Base-by-base conservation (phyloP, 768 basidiomycete genomes). In the Leccinum aurantiacum region DNA sequence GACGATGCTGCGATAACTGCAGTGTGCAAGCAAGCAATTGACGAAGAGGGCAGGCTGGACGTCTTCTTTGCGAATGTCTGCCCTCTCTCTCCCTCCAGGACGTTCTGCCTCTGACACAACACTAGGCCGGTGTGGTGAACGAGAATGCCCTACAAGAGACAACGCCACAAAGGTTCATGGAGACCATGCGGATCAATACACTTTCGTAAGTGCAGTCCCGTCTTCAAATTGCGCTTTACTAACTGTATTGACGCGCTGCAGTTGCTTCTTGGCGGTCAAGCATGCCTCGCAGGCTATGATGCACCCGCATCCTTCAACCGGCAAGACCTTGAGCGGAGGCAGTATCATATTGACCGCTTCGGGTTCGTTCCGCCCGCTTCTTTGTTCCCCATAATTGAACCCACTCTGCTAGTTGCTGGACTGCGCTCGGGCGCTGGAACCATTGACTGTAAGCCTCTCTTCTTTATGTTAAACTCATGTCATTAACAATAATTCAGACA, bases 11-110 rank as follows among this genome's bases (percentile, higher is more conserved):
- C 87, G 10, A 87, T 97, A 58, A 78, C 83, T 22, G 75, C 74
- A 6, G 71, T 94, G 1, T 93, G 94, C 71, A 76, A 87, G 58
- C 85, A 79, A 59, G 92, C 90, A 3, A 67, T 93, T 33, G 75
- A 82, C 47, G 93, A 97, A 61, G 88, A 95, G 69, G 93, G 94
- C 9, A 82, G 85, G 60, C 79, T 98, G 13, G 95, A 98, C 65
- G 87, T 95, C 63, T 97, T 97, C 80, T 98, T 95, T 70, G 95
- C 95, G 35, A 97, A 98, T 71, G 95, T 93, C 68, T 55, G 85
- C 58, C 41, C 15, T 25, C 35, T 27, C 11, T 25, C 38, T 58
- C 15, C 50, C 24, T 47, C 38, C 1, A 47, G 22, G 46, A 57
- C 19, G n/a, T 56, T 33, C 19, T 46, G 24, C 48, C 35, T 27